Conservation (phyloP, 345 rosid species). For the Rhizophora apiculata region DNA sequence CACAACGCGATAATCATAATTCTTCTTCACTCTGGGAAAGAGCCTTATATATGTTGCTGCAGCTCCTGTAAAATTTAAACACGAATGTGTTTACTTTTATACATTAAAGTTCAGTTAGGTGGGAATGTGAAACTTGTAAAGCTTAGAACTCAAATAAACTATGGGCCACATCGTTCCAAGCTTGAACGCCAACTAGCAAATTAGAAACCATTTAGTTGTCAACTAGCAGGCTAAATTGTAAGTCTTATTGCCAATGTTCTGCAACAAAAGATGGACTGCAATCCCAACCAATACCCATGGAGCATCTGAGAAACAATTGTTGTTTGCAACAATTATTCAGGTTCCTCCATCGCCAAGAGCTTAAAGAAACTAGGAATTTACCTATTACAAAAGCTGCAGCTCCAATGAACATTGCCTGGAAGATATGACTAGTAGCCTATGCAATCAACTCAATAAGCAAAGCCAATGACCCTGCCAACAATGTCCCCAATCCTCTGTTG, state of each 20-base stretch:
- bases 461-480: conserved; percentile 70
- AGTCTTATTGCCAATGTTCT: too few species aligned
- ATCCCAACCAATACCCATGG: too few species aligned
- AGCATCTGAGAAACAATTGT: too few species aligned
- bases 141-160: too few species aligned
- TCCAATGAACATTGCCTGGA: conserved; percentile 73
- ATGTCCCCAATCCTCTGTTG: conserved; percentile 76
- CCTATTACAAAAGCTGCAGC: conserved; percentile 66
- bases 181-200: too few species aligned
- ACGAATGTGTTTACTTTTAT: not conserved
- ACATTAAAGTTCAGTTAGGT: not conserved
- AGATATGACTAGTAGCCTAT: conserved; percentile 42
- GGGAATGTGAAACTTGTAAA: not conserved
- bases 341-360: too few species aligned
- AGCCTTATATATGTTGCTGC: conserved; percentile 70
- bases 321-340: too few species aligned
- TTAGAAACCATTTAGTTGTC: too few species aligned
- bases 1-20: conserved; percentile 80
- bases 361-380: conserved; percentile 13
- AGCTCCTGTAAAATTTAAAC: conserved; percentile 44
- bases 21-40: conserved; percentile 77
- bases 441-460: conserved; percentile 63
- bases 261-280: too few species aligned
- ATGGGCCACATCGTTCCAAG: too few species aligned
- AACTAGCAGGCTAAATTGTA: too few species aligned